Evolutionary conservation across 2,329 filamentous ascomycete species (phyloP).

Genomic region (Cladobotryum protrusum): DNA sequence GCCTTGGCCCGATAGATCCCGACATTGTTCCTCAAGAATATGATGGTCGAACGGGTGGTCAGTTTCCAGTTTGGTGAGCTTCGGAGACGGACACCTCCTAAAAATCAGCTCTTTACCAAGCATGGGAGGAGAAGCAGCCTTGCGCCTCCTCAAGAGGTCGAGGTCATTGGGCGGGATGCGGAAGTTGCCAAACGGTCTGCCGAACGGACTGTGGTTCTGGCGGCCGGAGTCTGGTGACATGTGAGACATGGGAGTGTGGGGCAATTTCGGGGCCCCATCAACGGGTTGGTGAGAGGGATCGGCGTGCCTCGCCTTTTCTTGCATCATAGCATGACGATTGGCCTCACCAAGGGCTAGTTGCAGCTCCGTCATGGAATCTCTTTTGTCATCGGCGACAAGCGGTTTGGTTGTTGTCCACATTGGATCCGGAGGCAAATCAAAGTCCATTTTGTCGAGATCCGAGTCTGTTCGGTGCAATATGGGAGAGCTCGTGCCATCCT

Average conservation of each 20-base stretch:
- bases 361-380: conserved; percentile 22
- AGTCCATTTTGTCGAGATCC: conserved; percentile 39
- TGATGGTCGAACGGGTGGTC: conserved; percentile 56
- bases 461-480: conserved; percentile 32
- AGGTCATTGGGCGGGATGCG: conserved; percentile 32
- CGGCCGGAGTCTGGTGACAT: conserved; percentile 36
- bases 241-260: conserved; percentile 23
- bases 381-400: conserved; percentile 19
- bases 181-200: conserved; percentile 38
- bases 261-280: conserved; percentile 4
- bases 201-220: conserved; percentile 31
- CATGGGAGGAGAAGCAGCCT: conserved; percentile 72
- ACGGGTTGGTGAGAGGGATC: neutral
- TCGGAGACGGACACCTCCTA: conserved; percentile 74
- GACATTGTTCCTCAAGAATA: conserved; percentile 41
- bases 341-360: conserved; percentile 10
- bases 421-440: conserved; percentile 33
- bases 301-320: conserved; percentile 13
- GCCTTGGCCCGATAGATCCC: conserved; percentile 49
- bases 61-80: conserved; percentile 76
- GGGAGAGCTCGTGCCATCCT: conserved; percentile 13
- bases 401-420: conserved; percentile 36
- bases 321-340: conserved; percentile 8
- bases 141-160: conserved; percentile 41
- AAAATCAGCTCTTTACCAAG: conserved; percentile 76